A percentile compares a stretch with the other conserved stretches of the same genome.
These are phyloP conservation scores for Sherardia arvensis DNA, from an alignment of 257 asterid species.

Conservation along the genomic window DNA sequence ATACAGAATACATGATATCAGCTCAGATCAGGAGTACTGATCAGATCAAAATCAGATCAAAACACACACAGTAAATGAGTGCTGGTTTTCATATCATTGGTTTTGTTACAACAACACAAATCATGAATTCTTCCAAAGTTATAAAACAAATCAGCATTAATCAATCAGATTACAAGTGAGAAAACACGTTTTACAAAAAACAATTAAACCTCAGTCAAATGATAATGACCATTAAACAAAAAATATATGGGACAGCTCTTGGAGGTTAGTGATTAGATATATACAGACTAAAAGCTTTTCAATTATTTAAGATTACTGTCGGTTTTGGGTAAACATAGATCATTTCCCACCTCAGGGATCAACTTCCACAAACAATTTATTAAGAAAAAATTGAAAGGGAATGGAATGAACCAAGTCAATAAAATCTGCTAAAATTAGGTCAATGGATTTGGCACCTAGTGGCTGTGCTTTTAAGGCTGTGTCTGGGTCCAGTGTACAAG, in stretches of 20 bases:
- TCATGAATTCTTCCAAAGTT: background rate
- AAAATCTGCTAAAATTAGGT: constrained; percentile 8
- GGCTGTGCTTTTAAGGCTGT: background rate
- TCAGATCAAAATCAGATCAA: background rate
- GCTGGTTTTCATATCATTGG: background rate
- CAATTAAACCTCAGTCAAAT: background rate
- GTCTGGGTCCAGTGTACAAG: constrained; percentile 2
- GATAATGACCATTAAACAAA: background rate
- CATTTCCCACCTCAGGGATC: background rate
- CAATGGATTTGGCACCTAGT: constrained; percentile 7
- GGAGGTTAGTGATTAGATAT: background rate
- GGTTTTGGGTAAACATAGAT: background rate
- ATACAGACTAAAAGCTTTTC: no score
- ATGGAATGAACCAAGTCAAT: constrained; percentile 6
- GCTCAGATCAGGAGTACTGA: no score
- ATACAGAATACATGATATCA: no score
- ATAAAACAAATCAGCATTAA: background rate
- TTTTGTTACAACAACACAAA: background rate
- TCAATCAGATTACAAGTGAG: no score
- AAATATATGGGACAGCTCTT: no score
- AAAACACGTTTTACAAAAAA: no score
- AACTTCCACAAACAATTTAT: background rate
- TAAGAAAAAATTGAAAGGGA: background rate
- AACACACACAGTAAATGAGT: background rate
- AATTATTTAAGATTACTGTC: background rate